Conservation (phyloP, 1,139 yeast genomes). For the Debaryomyces sp. region DNA sequence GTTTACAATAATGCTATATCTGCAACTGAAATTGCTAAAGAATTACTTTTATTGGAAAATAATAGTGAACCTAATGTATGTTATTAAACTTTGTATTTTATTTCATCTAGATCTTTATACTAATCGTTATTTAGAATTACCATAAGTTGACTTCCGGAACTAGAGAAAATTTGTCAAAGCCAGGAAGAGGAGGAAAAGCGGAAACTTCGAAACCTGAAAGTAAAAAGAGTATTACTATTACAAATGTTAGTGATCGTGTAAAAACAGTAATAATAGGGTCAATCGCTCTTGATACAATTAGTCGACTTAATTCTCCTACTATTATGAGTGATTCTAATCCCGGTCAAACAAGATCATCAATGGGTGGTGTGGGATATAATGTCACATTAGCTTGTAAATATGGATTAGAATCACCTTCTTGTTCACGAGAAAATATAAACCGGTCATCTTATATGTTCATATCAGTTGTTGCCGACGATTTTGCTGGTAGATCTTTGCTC, state of each 20-base stretch:
- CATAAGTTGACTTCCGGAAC: not conserved
- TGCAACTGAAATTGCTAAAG: conserved; percentile 69
- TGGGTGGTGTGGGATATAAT: conserved; percentile 89
- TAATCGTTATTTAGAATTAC: conserved; percentile 7
- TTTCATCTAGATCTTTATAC: conserved; percentile 9
- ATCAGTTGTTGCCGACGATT: conserved; percentile 63
- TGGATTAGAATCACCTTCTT: conserved; percentile 20
- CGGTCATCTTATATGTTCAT: conserved; percentile 42
- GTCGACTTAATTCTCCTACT: conserved; percentile 33
- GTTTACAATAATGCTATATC: conserved; percentile 75
- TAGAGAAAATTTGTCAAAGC: not conserved
- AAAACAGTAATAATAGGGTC: conserved; percentile 66
- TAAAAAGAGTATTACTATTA: not conserved
- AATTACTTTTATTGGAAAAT: conserved; percentile 45
- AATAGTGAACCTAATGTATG: conserved; percentile 17
- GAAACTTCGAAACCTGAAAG: not conserved
- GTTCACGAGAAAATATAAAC: conserved; percentile 13
- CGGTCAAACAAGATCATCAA: conserved; percentile 54
- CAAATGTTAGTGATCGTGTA: conserved; percentile 1
- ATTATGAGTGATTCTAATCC: conserved; percentile 72
- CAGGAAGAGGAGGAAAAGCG: not conserved
- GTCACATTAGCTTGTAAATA: conserved; percentile 58
- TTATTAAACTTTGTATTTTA: conserved; percentile 2
- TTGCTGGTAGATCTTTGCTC: conserved; percentile 49
- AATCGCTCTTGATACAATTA: conserved; percentile 73